These are phyloP conservation scores for Puccinia coronata DNA, from an alignment of 1,284 basidiomycete species.

Conservation along the genomic window DNA sequence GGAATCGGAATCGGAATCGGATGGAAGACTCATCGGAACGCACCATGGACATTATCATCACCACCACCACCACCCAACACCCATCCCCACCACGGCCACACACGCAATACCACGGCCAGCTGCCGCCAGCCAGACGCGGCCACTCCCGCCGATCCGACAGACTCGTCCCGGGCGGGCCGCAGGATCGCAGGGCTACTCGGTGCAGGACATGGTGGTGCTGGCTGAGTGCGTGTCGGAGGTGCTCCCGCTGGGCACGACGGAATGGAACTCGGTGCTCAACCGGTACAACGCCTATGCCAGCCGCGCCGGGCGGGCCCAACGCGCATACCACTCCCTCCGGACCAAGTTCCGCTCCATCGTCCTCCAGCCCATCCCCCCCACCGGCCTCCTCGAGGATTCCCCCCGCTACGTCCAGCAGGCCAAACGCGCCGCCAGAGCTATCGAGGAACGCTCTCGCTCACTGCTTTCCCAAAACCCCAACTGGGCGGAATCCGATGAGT, in stretches of 20 bases:
- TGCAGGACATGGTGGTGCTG: background rate
- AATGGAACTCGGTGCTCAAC: background rate
- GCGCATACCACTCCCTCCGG: background rate
- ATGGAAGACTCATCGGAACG: no score
- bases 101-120: no score
- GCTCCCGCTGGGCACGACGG: conserved; percentile 8
- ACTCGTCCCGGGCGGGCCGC: background rate
- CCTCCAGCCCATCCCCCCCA: background rate
- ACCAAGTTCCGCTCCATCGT: conserved; percentile 1
- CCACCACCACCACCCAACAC: no score
- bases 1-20: no score
- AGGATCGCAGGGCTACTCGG: conserved; percentile 19
- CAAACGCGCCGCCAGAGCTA: background rate
- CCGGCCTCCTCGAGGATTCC: background rate
- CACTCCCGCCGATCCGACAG: background rate
- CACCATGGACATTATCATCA: no score
- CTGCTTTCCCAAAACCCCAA: conserved; percentile 10
- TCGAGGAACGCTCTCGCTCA: background rate
- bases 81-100: no score
- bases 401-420: background rate
- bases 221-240: conserved; percentile 6
- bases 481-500: conserved; percentile 20
- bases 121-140: background rate
- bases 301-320: background rate
- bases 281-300: background rate